Conservation (phyloP, 345 rosid genomes). For the Bruguiera sexangula region DNA sequence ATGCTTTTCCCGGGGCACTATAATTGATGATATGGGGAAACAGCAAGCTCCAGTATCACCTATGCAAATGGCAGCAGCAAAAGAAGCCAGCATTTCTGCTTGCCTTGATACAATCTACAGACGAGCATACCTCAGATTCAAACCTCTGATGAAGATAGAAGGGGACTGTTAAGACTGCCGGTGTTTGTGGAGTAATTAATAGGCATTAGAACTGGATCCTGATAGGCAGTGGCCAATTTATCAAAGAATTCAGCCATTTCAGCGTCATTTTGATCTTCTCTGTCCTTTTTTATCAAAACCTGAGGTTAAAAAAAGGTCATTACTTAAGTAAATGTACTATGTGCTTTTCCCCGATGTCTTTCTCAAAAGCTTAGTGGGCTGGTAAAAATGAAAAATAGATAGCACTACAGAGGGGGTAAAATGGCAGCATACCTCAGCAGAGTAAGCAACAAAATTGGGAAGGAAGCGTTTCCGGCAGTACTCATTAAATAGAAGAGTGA, state of each 20-base stretch:
- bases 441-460: constrained; percentile 66
- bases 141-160: constrained; percentile 48
- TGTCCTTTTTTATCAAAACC: constrained; percentile 77
- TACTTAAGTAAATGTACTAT: background rate
- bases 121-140: constrained; percentile 29
- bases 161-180: constrained; percentile 62
- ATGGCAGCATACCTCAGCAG: constrained; percentile 67
- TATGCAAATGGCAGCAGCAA: constrained; percentile 3
- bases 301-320: constrained; percentile 23
- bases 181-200: constrained; percentile 42
- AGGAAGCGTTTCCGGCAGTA: constrained; percentile 95
- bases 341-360: no score
- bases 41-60: background rate
- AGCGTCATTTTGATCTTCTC: constrained; percentile 51
- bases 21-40: background rate
- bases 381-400: no score
- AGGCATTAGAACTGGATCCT: constrained; percentile 76
- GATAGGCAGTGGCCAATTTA: constrained; percentile 57
- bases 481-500: constrained; percentile 89
- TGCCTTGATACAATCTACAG: background rate
- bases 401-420: background rate
- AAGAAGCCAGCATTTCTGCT: background rate
- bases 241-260: constrained; percentile 58
- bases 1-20: no score
- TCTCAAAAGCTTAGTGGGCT: no score